Base-by-base conservation (phyloP, 371 early-diverging fungal genomes). In the Mucor sp. region DNA sequence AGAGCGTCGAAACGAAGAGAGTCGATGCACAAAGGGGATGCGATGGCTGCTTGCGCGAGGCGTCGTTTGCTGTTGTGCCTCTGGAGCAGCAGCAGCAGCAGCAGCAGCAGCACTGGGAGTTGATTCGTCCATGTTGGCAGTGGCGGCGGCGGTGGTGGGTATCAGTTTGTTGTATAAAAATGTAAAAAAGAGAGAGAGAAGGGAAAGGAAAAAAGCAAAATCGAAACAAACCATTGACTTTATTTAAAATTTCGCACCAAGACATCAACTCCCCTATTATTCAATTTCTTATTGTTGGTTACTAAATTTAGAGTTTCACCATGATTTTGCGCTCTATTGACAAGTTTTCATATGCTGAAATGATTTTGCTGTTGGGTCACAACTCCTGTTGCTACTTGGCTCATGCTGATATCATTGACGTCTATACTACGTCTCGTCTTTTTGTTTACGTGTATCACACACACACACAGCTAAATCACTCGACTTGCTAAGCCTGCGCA, bases 11-110 rank as follows among this genome's bases (percentile, higher is more conserved):
- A 67, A 71, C 11, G 67, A 66, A 3, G 68, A 71, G 3, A 71
- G 33, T n/a, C 65, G 61, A 55, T 64, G 65, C 55, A 71, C 68
- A 67, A 71, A 71, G 19, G 71, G 71, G 32, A 71, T 41, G 25
- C 71, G 58, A 17, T 47, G 63, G 44, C 59, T 68, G 19, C 28
- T 63, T 28, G 60, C 47, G 37, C 64, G 41, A 43, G 64, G 58
- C 4, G 41, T 41, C 48, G n/a, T n/a, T n/a, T n/a, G n/a, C n/a
- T 60, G 59, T 17, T 32, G 41, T 48, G 17, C 21, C 37, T 58
- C 30, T 37, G 39, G n/a, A n/a, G n/a, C n/a, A n/a, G n/a, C n/a
- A n/a, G n/a, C n/a, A n/a, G n/a, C n/a, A n/a, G n/a, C n/a, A n/a
- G n/a, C n/a, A n/a, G n/a, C 30, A 6, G 30, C 30, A 12, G 12